A percentile compares a stretch with the other conserved stretches of the same genome.
These are phyloP conservation scores for Lachnum nothofagi DNA, from an alignment of 2,329 filamentous ascomycete genomes.

Conservation along the genomic window DNA sequence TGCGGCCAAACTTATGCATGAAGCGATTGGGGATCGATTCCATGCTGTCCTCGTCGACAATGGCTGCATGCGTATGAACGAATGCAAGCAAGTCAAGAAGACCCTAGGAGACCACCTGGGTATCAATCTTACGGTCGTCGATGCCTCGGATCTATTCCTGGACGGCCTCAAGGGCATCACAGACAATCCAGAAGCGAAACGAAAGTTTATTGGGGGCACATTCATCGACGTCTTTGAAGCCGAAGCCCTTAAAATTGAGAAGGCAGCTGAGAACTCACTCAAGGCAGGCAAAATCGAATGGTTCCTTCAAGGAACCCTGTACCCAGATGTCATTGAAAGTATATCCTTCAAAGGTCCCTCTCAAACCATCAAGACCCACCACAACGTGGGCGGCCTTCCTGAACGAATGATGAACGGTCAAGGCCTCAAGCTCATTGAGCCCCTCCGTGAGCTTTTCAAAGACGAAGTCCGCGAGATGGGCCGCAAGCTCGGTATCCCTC, in stretches of 20 bases:
- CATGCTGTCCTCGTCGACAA: conserved; percentile 82
- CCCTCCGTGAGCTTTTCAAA: conserved; percentile 75
- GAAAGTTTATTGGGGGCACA: conserved; percentile 78
- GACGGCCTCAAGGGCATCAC: conserved; percentile 65
- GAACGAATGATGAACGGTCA: conserved; percentile 47
- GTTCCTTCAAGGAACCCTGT: conserved; percentile 76
- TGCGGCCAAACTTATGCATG: conserved; percentile 75
- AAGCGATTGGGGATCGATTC: conserved; percentile 78
- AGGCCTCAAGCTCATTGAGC: conserved; percentile 67
- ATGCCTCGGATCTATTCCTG: conserved; percentile 76
- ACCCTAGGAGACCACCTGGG: conserved; percentile 73
- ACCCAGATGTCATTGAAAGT: conserved; percentile 56
- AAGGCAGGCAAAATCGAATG: conserved; percentile 74
- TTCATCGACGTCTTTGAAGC: conserved; percentile 82
- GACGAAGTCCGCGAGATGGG: conserved; percentile 72
- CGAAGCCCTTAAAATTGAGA: conserved; percentile 70
- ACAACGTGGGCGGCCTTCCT: conserved; percentile 64
- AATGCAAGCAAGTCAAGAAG: conserved; percentile 75
- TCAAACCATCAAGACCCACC: conserved; percentile 69
- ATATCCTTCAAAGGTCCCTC: conserved; percentile 69
- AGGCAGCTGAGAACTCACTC: conserved; percentile 59
- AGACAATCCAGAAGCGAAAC: conserved; percentile 76
- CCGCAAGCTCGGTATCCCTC: conserved; percentile 62
- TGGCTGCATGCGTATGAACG: conserved; percentile 77
- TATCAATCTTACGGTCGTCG: conserved; percentile 84